Base-by-base conservation (phyloP, 2,329 filamentous ascomycete species). In the Phaeosphaeria sp. region DNA sequence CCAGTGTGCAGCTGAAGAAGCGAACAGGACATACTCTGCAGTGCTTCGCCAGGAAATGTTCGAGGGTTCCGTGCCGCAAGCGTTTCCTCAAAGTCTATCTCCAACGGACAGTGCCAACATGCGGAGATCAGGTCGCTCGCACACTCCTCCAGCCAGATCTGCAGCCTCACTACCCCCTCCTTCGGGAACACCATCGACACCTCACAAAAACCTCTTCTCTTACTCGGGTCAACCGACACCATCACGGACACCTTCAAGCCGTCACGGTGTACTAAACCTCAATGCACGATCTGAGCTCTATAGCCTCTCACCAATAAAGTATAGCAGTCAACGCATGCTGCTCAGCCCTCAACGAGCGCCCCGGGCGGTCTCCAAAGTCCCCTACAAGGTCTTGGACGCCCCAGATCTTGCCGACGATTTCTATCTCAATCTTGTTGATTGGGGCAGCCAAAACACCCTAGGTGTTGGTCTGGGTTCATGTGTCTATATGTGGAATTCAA, bases 401-500 rank as follows among this genome's bases (percentile, higher is more conserved):
- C 95, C 95, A 1, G 95, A 98, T 74, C 81, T 99, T 46, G 93
- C 94, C 25, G 95, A 99, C 72, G 95, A 99, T 74, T 99, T 98
- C 77, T 99, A 99, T 71, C 83, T 99, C 36, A 99, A 99, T 71
- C 82, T 99, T 23, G 94, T 99, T 2, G 95, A 99, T 72, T 99
- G 95, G 95, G 95, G 95, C 44, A 96, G 92, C 69, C 93, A 91
- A 66, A 97, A 98, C 76, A 90, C 97, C 9, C 84, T 99, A 11
- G 95, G 94, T 6, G 95, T 99, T 44, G 95, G 95, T 0, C 81
- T 99, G 23, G 93, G 93, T 18, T 92, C 90, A 18, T 96, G 92
- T 66, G 95, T 99, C 6, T 99, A 98, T 74, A 95, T 98, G 88
- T 99, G 95, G 95, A 97, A 97, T 75, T 95, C 93, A 4, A 88